A percentile compares a stretch with the other conserved stretches of the same genome.
phyloP scores from a whole-genome alignment of 2,329 filamentous ascomycete species.

The Phoma sp. region DNA sequence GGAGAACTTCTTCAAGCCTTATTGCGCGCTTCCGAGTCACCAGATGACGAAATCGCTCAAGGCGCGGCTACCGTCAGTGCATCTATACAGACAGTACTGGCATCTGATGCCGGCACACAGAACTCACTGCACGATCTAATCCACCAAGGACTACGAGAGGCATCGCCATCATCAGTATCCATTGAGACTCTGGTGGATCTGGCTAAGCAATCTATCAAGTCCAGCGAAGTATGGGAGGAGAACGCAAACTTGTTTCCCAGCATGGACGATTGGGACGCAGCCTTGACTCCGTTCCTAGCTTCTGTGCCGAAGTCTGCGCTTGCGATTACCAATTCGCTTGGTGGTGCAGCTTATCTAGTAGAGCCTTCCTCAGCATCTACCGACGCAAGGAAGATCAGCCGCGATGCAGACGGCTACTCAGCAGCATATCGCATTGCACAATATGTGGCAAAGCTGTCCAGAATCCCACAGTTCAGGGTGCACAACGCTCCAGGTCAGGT shows the following conservation, averaged over 20 bases:
- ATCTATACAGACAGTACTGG: constrained; percentile 44
- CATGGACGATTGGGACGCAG: constrained; percentile 67
- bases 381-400: constrained; percentile 47
- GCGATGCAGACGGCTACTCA: constrained; percentile 74
- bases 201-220: constrained; percentile 56
- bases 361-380: constrained; percentile 31
- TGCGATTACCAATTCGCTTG: constrained; percentile 75
- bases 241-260: constrained; percentile 66
- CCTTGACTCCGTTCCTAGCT: constrained; percentile 64
- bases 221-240: constrained; percentile 32
- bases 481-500: constrained; percentile 38
- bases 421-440: constrained; percentile 76
- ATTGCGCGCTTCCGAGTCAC: constrained; percentile 60
- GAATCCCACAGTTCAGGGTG: constrained; percentile 47
- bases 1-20: constrained; percentile 60
- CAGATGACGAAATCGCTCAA: constrained; percentile 58
- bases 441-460: constrained; percentile 69
- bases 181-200: constrained; percentile 64
- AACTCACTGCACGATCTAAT: constrained; percentile 61
- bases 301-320: constrained; percentile 66
- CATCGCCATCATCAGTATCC: constrained; percentile 52
- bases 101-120: constrained; percentile 49
- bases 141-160: constrained; percentile 57
- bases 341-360: constrained; percentile 72
- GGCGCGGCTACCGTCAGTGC: constrained; percentile 49